Evolutionary conservation across 2,329 filamentous ascomycete genomes (phyloP), one percentile per base, ranked within the genome.

Genomic region (Fonsecaea nubica): DNA sequence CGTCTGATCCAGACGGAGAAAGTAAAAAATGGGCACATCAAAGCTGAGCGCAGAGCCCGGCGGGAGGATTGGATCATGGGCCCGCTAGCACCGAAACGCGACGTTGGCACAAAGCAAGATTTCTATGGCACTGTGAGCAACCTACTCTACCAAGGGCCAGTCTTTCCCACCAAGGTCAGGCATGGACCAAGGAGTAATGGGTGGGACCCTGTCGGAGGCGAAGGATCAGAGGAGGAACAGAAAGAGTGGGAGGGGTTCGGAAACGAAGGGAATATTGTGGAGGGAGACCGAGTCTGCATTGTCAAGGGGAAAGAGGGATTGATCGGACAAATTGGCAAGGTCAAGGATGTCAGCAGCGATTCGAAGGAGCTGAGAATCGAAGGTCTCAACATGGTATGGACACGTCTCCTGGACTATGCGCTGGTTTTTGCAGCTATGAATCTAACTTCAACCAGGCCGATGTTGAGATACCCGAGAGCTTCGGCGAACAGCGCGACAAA

Each of bases 251-350:
- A 64, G 50, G 67, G 64, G 4, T 36, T 45, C 18, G 69, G 69
- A 8, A 70, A 68, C 40, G 63, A 66, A 48, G 69, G 70, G 5
- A 90, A 88, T 71, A 81, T 93, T 65, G 85, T 84, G 30, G 75
- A 80, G 3, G 88, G 89, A 6, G 95, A 98, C 79, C 86, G 95
- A 66, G 93, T 97, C 36, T 91, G 94, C 61, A 81, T 98, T 65
- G 80, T 92, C 62, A 87, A 90, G 67, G 93, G 94, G 8, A 85
- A 85, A 40, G 91, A 95, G 74, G 38, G 58, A n/a, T 50, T 71
- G 13, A 90, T 89, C 81, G 93, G 93, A 74, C 92, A 90, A 81
- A 95, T 99, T 78, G 91, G 92, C 58, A 81, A 81, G n/a, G 86
- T 98, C 53, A 78, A 77, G 66, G 77, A 81, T 1, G 81, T 96